phyloP scores from a whole-genome alignment of 139 green algal species.

The Medakamo hakoo region DNA sequence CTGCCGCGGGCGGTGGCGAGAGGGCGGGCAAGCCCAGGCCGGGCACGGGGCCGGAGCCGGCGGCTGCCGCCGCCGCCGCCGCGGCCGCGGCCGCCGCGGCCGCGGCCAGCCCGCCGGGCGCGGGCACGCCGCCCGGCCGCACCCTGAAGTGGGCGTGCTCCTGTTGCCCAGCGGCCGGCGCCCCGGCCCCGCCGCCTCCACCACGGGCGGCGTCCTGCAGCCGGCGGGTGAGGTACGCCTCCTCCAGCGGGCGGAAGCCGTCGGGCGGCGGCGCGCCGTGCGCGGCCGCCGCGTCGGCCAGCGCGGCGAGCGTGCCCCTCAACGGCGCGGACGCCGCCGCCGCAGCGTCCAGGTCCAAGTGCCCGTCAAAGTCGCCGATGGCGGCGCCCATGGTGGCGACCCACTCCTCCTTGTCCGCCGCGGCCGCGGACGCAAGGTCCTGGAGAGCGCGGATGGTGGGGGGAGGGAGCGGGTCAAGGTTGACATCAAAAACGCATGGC shows the following conservation, averaged over 20 bases:
- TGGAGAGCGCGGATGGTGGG: not conserved
- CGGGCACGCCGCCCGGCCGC: no score
- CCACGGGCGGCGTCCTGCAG: not conserved
- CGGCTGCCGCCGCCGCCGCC: no score
- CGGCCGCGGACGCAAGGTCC: not conserved
- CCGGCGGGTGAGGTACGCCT: not conserved
- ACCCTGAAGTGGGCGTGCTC: not conserved
- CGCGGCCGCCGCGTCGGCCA: not conserved
- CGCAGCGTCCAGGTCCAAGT: not conserved
- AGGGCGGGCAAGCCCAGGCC: no score
- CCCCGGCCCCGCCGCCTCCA: no score
- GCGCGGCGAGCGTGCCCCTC: not conserved
- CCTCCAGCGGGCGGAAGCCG: conserved; percentile 3
- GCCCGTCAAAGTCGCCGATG: not conserved
- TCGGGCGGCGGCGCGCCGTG: not conserved
- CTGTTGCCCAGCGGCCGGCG: not conserved
- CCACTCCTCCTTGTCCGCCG: conserved; percentile 4
- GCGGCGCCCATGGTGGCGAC: not conserved
- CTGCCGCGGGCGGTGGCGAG: no score
- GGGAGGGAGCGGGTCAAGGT: not conserved
- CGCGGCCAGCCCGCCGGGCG: not conserved
- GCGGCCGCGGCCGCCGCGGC: no score
- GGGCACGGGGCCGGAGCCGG: no score
- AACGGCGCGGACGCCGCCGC: not conserved
- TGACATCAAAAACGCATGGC: no score